Evolutionary conservation across 192 early-diverging fungal genomes (phyloP).

Genomic region (Physocladia obscura): DNA sequence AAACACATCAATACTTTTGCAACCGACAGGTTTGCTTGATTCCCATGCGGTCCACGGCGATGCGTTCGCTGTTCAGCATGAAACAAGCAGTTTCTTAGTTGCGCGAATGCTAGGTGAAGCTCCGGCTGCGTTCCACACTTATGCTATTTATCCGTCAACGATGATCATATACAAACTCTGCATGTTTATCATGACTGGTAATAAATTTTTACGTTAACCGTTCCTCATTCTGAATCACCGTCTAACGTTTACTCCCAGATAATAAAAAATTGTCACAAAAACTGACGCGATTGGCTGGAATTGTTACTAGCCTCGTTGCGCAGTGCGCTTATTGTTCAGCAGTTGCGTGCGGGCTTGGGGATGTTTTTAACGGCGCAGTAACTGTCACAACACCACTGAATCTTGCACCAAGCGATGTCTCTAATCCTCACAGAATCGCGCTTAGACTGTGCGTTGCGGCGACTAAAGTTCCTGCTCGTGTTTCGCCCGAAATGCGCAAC

Average conservation of each 20-base stretch:
- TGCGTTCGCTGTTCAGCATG: no score
- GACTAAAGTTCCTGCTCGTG: slow-evolving; percentile 9
- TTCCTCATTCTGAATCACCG: background rate
- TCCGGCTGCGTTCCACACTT: background rate
- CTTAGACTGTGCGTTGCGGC: slow-evolving; percentile 4
- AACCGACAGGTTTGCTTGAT: no score
- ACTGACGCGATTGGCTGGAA: background rate
- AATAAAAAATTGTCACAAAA: background rate
- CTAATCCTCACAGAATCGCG: background rate
- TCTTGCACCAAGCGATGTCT: background rate
- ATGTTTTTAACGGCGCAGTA: background rate
- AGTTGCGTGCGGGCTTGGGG: background rate
- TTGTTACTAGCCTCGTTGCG: background rate
- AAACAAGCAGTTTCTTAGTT: no score
- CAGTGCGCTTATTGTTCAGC: slow-evolving; percentile 19
- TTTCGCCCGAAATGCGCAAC: slow-evolving; percentile 2
- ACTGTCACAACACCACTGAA: background rate
- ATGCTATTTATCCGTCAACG: background rate
- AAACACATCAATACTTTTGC: no score
- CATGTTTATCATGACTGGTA: background rate
- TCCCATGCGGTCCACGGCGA: no score
- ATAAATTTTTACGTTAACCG: background rate
- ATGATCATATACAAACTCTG: background rate
- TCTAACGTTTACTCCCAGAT: background rate
- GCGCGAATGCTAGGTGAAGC: background rate